Conservation (phyloP, 2,329 filamentous ascomycete genomes). For the Akanthomyces dipterigenus region DNA sequence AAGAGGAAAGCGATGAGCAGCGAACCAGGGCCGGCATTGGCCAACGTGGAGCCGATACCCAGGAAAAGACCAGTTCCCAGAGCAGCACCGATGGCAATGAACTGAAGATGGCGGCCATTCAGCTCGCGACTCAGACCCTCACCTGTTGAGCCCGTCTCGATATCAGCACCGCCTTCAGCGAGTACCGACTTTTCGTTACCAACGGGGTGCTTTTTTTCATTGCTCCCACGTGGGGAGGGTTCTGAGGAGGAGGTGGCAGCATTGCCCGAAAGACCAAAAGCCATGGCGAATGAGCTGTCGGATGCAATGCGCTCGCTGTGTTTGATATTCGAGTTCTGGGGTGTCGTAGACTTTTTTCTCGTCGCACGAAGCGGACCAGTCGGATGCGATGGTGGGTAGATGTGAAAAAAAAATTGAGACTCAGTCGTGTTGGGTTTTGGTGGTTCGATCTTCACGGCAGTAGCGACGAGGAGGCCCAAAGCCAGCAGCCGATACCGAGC, state of each 20-base stretch:
- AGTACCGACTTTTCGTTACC: slow-evolving; percentile 5
- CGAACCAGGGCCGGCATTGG: slow-evolving; percentile 57
- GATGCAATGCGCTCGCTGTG: neutral
- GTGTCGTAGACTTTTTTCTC: neutral
- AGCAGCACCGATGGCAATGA: slow-evolving; percentile 51
- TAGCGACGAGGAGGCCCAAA: slow-evolving; percentile 3
- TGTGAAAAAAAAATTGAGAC: neutral
- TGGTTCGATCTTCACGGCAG: neutral
- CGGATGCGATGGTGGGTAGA: neutral
- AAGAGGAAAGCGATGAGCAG: slow-evolving; percentile 63
- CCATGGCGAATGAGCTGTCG: neutral
- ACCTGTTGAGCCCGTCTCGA: slow-evolving; percentile 29
- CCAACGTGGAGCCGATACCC: slow-evolving; percentile 56
- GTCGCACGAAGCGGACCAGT: neutral
- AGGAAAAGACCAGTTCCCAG: slow-evolving; percentile 70
- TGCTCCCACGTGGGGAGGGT: slow-evolving; percentile 1
- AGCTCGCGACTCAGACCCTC: slow-evolving; percentile 32
- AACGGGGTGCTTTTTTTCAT: slow-evolving; percentile 2
- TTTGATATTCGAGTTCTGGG: neutral
- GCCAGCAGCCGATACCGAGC: slow-evolving; percentile 1
- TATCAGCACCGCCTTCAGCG: slow-evolving; percentile 18
- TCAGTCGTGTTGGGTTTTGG: neutral
- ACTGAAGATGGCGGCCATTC: slow-evolving; percentile 37
- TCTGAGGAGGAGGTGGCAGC: slow-evolving; percentile 2
- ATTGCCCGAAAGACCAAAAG: slow-evolving; percentile 1